Base-by-base conservation (phyloP, 371 early-diverging fungal genomes). In the Gilbertella persicaria region DNA sequence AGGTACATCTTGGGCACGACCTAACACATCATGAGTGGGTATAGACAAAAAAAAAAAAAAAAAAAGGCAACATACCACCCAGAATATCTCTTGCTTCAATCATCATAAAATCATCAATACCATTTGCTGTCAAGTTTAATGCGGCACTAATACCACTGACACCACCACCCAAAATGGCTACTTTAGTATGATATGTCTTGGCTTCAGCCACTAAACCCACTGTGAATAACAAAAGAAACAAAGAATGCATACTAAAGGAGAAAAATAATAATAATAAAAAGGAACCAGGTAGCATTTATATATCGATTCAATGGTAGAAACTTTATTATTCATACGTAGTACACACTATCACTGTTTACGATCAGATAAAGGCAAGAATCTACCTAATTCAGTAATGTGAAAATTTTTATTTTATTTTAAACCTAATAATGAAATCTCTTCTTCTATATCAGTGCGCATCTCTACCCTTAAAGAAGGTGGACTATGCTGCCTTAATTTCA, bases 401-500 rank as follows among this genome's bases (percentile, higher is more conserved):
- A 24, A 26, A 43, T 7, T n/a, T n/a, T n/a, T n/a, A 9, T n/a
- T 38, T 54, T 46, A 54, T 54, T 54, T 50, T 19, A 56, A 3
- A n/a, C 36, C 50, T 36, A 57, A 44, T n/a, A 50, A 39, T 17
- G 38, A n/a, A 13, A 58, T 28, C 19, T 50, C 45, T 24, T 58
- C 58, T n/a, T 63, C 58, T 13, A 65, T 50, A 36, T 66, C 67
- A 12, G 46, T 50, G 39, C 64, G 49, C 53, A 69, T 54, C 37
- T 70, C 76, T 9, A 66, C 42, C 17, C 50, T 43, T 53, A 77
- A 80, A 8, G 75, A 77, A 0, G 85, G 84, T 6, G 89, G 84
- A 5, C 84, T 73, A 65, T 91, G 87, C 66, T 94, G 93, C 44
- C 93, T 75, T 40, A 98, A 59, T 37, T 75, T 75, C 5, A 96